Evolutionary conservation across 2,329 filamentous ascomycete species (phyloP).

Genomic region (Fusarium continuum): DNA sequence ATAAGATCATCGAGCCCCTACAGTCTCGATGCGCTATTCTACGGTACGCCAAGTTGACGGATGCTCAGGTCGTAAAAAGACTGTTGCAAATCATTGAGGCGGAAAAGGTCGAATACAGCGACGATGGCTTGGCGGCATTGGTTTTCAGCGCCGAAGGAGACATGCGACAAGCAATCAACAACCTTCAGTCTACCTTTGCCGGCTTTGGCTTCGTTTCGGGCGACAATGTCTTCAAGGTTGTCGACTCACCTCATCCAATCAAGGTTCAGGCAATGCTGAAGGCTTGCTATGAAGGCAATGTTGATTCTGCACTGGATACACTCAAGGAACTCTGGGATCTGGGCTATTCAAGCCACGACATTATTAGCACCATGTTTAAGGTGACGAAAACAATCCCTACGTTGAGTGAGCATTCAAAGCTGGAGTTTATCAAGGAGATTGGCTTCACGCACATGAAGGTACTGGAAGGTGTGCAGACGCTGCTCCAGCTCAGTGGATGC

Average conservation of each 20-base stretch:
- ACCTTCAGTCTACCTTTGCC: constrained; percentile 90
- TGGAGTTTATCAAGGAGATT: constrained; percentile 98
- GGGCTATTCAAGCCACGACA: constrained; percentile 98
- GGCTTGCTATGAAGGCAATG: constrained; percentile 90
- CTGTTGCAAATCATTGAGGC: constrained; percentile 92
- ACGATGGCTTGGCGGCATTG: constrained; percentile 93
- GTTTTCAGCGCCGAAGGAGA: constrained; percentile 98
- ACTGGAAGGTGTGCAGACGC: constrained; percentile 94
- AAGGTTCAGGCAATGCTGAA: constrained; percentile 99
- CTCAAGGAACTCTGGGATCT: constrained; percentile 92
- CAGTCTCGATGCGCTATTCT: constrained; percentile 97
- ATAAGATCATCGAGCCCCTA: constrained; percentile 99
- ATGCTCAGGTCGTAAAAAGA: constrained; percentile 90
- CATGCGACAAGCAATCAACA: constrained; percentile 99
- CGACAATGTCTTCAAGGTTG: constrained; percentile 97
- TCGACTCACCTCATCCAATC: constrained; percentile 96
- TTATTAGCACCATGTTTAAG: constrained; percentile 98
- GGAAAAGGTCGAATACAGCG: constrained; percentile 88
- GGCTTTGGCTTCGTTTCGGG: constrained; percentile 98
- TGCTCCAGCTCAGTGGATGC: constrained; percentile 93
- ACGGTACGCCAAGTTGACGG: constrained; percentile 90
- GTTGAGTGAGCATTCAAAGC: constrained; percentile 90
- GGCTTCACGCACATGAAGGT: constrained; percentile 99
- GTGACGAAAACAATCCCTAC: constrained; percentile 96
- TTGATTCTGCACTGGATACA: constrained; percentile 86